Conservation (phyloP, 129 eudicot species). For the Chrysanthemum makinoi region DNA sequence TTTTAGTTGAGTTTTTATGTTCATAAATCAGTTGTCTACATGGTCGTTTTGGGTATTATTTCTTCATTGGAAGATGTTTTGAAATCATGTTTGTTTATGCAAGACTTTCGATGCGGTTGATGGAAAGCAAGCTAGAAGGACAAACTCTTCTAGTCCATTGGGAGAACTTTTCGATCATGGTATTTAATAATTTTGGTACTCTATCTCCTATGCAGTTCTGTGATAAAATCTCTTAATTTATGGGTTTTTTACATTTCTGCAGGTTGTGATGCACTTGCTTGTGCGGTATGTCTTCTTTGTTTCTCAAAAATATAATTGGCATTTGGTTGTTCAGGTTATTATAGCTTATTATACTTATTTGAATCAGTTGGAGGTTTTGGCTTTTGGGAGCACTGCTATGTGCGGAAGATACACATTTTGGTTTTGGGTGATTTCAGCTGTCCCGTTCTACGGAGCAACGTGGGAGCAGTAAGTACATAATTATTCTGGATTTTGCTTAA, state of each 20-base stretch:
- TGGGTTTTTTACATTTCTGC: constrained; percentile 26
- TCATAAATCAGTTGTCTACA: constrained; percentile 1
- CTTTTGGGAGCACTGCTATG: constrained; percentile 98
- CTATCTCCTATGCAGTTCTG: not conserved
- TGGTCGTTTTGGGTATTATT: constrained; percentile 5
- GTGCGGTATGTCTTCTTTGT: constrained; percentile 69
- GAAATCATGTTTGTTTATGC: constrained; percentile 14
- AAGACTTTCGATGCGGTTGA: constrained; percentile 99
- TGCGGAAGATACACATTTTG: constrained; percentile 84
- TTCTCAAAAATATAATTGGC: not conserved
- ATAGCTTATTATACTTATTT: not conserved
- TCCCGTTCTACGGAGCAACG: constrained; percentile 92
- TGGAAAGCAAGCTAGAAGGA: constrained; percentile 99
- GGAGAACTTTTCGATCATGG: constrained; percentile 99
- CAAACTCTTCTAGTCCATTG: constrained; percentile 95
- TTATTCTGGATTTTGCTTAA: constrained; percentile 2
- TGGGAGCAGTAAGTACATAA: constrained; percentile 82
- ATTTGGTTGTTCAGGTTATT: constrained; percentile 1
- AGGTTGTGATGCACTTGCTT: constrained; percentile 98
- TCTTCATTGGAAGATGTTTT: not conserved
- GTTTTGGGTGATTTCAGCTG: constrained; percentile 97
- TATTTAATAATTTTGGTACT: constrained; percentile 26
- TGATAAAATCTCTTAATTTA: constrained; percentile 17
- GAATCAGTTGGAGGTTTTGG: constrained; percentile 82
- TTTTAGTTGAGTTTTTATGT: not conserved